Evolutionary conservation across 495 filamentous ascomycete genomes (phyloP).

Genomic region (Penicillium paradoxum): DNA sequence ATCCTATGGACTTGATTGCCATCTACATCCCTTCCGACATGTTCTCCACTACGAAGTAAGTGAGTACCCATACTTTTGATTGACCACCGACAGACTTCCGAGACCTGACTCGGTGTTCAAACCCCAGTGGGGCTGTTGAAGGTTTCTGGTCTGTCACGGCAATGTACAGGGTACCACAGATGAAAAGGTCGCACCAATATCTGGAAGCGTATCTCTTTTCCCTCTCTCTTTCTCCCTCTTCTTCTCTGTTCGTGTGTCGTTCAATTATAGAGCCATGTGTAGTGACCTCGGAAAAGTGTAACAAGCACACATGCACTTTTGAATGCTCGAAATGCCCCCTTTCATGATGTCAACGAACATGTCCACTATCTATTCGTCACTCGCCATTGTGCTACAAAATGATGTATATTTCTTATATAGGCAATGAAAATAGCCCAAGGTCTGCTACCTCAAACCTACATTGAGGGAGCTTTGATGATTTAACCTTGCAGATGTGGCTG

Average conservation of each 20-base stretch:
- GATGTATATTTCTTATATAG: background rate
- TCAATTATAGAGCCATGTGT: background rate
- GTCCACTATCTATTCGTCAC: constrained; percentile 6
- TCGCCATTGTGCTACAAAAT: constrained; percentile 24
- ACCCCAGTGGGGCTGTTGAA: background rate
- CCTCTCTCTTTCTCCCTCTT: too few relatives aligned
- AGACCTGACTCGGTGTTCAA: background rate
- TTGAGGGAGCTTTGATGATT: background rate
- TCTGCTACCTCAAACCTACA: background rate
- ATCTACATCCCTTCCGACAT: background rate
- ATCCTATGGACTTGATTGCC: constrained; percentile 1
- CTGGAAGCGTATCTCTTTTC: background rate
- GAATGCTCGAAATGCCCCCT: background rate
- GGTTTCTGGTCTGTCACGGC: background rate
- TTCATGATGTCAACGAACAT: constrained; percentile 19
- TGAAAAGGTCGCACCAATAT: background rate
- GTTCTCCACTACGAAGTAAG: background rate
- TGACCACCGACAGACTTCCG: background rate
- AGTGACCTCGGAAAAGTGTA: background rate
- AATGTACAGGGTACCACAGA: constrained; percentile 3
- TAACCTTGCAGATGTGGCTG: constrained; percentile 4
- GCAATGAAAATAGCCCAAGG: background rate
- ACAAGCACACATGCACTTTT: constrained; percentile 1
- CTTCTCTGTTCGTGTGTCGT: background rate
- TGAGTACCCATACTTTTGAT: background rate